These are phyloP conservation scores for Penicillium expansum DNA, from an alignment of 2,329 filamentous ascomycete genomes.

Conservation along the genomic window DNA sequence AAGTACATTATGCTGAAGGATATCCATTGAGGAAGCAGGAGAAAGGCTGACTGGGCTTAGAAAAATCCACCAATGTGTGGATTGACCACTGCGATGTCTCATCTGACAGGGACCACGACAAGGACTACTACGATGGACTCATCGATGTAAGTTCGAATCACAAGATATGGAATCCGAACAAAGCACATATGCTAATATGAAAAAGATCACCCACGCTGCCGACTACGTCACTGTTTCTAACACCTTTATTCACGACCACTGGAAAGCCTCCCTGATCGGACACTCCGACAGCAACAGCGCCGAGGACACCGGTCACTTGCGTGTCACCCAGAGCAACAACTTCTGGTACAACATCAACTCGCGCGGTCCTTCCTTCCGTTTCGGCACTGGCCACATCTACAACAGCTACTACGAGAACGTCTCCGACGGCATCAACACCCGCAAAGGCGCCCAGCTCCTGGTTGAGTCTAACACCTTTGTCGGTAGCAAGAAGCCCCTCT, in stretches of 20 bases:
- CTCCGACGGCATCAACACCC: slow-evolving; percentile 56
- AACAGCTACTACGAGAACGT: slow-evolving; percentile 52
- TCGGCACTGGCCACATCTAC: slow-evolving; percentile 63
- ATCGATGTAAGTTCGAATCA: slow-evolving; percentile 46
- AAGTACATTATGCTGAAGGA: slow-evolving; percentile 8
- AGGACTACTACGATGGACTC: slow-evolving; percentile 69
- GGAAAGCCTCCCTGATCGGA: slow-evolving; percentile 59
- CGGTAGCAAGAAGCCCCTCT: slow-evolving; percentile 45
- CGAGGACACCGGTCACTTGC: slow-evolving; percentile 62
- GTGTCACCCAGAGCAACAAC: slow-evolving; percentile 66
- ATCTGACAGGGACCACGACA: slow-evolving; percentile 58
- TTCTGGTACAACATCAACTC: slow-evolving; percentile 64
- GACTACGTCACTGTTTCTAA: slow-evolving; percentile 58
- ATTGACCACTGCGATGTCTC: slow-evolving; percentile 66
- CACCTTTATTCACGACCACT: slow-evolving; percentile 57
- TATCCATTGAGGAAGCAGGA: slow-evolving; percentile 22
- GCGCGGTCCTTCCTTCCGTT: slow-evolving; percentile 61
- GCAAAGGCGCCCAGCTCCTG: slow-evolving; percentile 57
- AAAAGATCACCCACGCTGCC: slow-evolving; percentile 55
- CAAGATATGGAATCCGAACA: not conserved
- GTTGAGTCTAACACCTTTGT: slow-evolving; percentile 56
- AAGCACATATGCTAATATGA: not conserved
- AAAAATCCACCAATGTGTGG: slow-evolving; percentile 55
- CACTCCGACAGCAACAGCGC: slow-evolving; percentile 58
- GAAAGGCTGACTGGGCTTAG: slow-evolving; percentile 9